Evolutionary conservation across 257 asterid genomes (phyloP).

Genomic region (Coffea eugenioides): DNA sequence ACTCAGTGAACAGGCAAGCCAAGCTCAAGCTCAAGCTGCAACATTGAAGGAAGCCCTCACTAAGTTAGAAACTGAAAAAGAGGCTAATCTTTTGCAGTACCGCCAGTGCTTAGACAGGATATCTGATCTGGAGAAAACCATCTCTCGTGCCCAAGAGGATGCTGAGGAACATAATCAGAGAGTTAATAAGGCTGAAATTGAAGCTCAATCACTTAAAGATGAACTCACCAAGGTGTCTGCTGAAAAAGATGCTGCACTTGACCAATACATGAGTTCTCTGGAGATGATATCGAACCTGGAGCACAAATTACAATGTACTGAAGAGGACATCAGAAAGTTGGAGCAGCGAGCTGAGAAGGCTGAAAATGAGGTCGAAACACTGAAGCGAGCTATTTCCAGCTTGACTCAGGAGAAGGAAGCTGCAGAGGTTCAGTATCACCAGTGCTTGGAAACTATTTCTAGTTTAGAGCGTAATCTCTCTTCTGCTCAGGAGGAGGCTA

Average conservation of each 20-base stretch:
- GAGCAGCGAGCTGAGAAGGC: slow-evolving; percentile 75
- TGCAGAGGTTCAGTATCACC: slow-evolving; percentile 54
- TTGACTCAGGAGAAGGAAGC: slow-evolving; percentile 70
- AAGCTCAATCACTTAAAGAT: slow-evolving; percentile 46
- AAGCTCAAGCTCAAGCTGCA: slow-evolving; percentile 75
- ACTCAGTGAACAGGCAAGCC: slow-evolving; percentile 60
- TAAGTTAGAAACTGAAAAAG: slow-evolving; percentile 68
- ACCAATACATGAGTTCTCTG: slow-evolving; percentile 65
- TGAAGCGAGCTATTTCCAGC: slow-evolving; percentile 54
- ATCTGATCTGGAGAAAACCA: slow-evolving; percentile 54
- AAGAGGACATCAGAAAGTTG: slow-evolving; percentile 57
- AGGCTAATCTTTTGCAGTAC: slow-evolving; percentile 66
- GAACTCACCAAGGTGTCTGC: slow-evolving; percentile 47
- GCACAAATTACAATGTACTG: slow-evolving; percentile 58
- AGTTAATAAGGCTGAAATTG: slow-evolving; percentile 53
- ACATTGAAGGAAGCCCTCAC: slow-evolving; percentile 55
- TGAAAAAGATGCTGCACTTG: slow-evolving; percentile 80
- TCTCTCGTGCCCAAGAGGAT: slow-evolving; percentile 42
- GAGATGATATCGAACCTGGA: slow-evolving; percentile 73
- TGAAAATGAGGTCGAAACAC: slow-evolving; percentile 66
- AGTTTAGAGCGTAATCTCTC: slow-evolving; percentile 56
- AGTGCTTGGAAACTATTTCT: slow-evolving; percentile 64
- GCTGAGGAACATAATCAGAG: slow-evolving; percentile 44
- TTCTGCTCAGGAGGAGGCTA: slow-evolving; percentile 58
- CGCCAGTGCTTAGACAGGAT: slow-evolving; percentile 58